phyloP scores from a whole-genome alignment of 208 protist genomes.

The Histomonas meleagridis region DNA sequence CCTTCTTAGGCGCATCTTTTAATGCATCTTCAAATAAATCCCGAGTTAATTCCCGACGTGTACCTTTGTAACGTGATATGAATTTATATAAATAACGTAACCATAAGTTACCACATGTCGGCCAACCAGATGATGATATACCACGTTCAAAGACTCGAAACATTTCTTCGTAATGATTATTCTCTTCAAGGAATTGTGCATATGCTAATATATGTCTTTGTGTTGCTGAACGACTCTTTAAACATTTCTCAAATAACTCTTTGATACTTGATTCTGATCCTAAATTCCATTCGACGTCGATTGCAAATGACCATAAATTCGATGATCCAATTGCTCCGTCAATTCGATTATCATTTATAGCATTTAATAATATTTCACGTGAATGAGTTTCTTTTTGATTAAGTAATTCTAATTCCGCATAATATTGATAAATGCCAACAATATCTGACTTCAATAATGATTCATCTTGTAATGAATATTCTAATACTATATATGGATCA shows the following conservation, averaged over 20 bases:
- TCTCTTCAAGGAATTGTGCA: neutral
- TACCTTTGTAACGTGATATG: neutral
- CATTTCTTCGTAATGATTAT: neutral
- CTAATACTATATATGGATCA: neutral
- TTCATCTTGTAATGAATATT: neutral
- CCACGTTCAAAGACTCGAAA: slow-evolving; percentile 27
- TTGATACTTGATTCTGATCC: neutral
- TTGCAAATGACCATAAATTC: neutral
- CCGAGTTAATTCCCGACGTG: neutral
- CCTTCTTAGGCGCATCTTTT: neutral
- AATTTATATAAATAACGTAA: neutral
- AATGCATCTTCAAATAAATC: slow-evolving; percentile 37
- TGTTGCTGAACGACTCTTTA: neutral
- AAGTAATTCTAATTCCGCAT: neutral
- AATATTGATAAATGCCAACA: neutral
- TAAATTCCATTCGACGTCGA: neutral
- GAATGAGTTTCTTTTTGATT: neutral
- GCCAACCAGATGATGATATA: neutral
- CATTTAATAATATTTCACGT: neutral
- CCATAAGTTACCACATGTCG: neutral
- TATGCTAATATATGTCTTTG: neutral
- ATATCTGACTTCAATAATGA: neutral
- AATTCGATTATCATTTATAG: neutral
- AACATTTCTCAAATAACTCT: neutral
- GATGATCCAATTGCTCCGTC: neutral